Percentiles rank a stretch among this genome's conserved stretches.
phyloP scores from a whole-genome alignment of 2,329 filamentous ascomycete species.

The Scedosporium dehoogii region DNA sequence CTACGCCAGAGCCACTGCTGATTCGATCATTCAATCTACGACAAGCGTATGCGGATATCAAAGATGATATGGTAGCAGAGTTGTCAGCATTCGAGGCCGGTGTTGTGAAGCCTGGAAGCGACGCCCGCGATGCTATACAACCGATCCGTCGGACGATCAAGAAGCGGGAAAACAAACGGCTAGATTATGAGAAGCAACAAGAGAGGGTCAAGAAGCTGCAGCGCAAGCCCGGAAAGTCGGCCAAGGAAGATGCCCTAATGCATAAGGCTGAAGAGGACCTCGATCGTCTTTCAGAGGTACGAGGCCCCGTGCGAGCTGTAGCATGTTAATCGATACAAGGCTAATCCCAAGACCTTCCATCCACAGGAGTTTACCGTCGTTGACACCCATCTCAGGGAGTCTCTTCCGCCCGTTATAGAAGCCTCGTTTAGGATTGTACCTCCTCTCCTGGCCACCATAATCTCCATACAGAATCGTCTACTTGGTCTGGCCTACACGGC shows the following conservation, averaged over 20 bases:
- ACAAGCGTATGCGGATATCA: constrained; percentile 60
- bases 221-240: constrained; percentile 59
- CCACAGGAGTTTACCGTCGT: constrained; percentile 60
- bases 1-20: constrained; percentile 54
- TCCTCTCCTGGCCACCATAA: constrained; percentile 57
- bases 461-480: constrained; percentile 68
- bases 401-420: constrained; percentile 60
- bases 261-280: constrained; percentile 65
- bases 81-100: constrained; percentile 59
- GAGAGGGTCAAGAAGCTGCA: constrained; percentile 58
- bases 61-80: constrained; percentile 61
- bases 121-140: constrained; percentile 58
- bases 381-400: constrained; percentile 62
- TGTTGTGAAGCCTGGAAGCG: constrained; percentile 59
- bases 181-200: constrained; percentile 73
- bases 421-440: constrained; percentile 67
- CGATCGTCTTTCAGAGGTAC: constrained; percentile 52
- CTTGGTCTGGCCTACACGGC: constrained; percentile 71
- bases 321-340: background rate
- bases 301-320: constrained; percentile 9
- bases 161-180: constrained; percentile 69
- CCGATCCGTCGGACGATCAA: constrained; percentile 76
- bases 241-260: constrained; percentile 63
- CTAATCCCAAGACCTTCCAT: background rate
- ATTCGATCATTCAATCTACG: constrained; percentile 56